A percentile compares a stretch with the other conserved stretches of the same genome.
Conservation (phyloP, 495 filamentous ascomycete genomes). For the Chaetomium fimeti region DNA sequence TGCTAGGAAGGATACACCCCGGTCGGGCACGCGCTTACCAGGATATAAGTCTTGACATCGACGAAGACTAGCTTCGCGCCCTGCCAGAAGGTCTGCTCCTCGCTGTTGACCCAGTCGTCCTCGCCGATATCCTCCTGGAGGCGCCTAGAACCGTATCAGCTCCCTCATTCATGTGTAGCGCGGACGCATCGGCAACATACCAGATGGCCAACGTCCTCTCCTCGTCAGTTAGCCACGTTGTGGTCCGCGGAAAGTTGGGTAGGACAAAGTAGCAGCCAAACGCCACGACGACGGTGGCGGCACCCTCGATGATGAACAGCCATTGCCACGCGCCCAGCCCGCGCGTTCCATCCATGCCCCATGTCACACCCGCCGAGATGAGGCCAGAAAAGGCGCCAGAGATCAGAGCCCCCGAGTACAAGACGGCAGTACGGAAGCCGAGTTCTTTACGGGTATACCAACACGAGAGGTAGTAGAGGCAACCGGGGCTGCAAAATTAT, state of each 20-base stretch:
- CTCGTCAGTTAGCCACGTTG: slow-evolving; percentile 66
- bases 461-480: slow-evolving; percentile 55
- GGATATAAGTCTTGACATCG: slow-evolving; percentile 70
- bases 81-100: slow-evolving; percentile 62
- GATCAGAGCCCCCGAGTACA: slow-evolving; percentile 62
- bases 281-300: slow-evolving; percentile 48
- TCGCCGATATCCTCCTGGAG: slow-evolving; percentile 76
- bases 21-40: slow-evolving; percentile 46
- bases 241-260: slow-evolving; percentile 79
- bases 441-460: slow-evolving; percentile 63
- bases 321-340: slow-evolving; percentile 56
- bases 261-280: slow-evolving; percentile 58
- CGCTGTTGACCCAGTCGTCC: slow-evolving; percentile 66
- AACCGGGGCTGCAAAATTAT: slow-evolving; percentile 37
- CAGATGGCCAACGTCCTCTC: slow-evolving; percentile 47
- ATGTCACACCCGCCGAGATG: slow-evolving; percentile 57
- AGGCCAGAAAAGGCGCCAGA: slow-evolving; percentile 65
- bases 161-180: not conserved
- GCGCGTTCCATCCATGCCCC: slow-evolving; percentile 48
- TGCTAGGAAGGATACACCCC: no score
- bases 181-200: not conserved
- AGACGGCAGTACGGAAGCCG: slow-evolving; percentile 55
- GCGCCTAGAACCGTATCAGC: slow-evolving; percentile 32
- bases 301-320: slow-evolving; percentile 80
- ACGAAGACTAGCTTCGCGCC: slow-evolving; percentile 68